phyloP scores from a whole-genome alignment of 2,329 filamentous ascomycete species.

The Nothomitra cinnamomea region DNA sequence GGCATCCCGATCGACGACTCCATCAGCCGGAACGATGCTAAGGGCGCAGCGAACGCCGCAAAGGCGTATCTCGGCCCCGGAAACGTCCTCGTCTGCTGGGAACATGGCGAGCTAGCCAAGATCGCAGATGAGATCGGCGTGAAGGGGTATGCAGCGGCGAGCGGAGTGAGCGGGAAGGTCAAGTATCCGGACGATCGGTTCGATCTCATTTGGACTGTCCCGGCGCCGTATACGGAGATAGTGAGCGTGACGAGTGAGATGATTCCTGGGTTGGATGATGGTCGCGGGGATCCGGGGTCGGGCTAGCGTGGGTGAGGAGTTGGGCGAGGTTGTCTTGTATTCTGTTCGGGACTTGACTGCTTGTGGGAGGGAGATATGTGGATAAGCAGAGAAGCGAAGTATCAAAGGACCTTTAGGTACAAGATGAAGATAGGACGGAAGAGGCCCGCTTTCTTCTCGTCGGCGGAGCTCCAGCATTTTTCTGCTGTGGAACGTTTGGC shows the following conservation, averaged over 20 bases:
- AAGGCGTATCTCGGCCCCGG: constrained; percentile 29
- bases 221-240: constrained; percentile 31
- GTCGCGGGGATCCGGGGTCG: not conserved
- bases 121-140: constrained; percentile 36
- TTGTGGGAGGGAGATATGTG: too few relatives aligned
- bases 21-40: constrained; percentile 37
- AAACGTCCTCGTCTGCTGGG: constrained; percentile 47
- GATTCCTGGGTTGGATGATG: constrained; percentile 34
- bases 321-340: too few relatives aligned
- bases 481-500: too few relatives aligned
- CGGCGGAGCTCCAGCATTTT: too few relatives aligned
- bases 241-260: constrained; percentile 30
- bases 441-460: too few relatives aligned
- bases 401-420: too few relatives aligned
- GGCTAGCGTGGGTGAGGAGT: not conserved
- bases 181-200: constrained; percentile 20
- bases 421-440: too few relatives aligned
- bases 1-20: constrained; percentile 36
- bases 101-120: constrained; percentile 35
- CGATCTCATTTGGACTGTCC: constrained; percentile 41
- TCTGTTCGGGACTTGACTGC: too few relatives aligned
- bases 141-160: constrained; percentile 12
- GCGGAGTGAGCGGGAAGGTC: not conserved
- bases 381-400: too few relatives aligned
- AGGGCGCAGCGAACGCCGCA: constrained; percentile 36